A percentile compares a stretch with the other conserved stretches of the same genome.
Conservation (phyloP, 2,329 filamentous ascomycete genomes). For the Dactylellina leptospora region DNA sequence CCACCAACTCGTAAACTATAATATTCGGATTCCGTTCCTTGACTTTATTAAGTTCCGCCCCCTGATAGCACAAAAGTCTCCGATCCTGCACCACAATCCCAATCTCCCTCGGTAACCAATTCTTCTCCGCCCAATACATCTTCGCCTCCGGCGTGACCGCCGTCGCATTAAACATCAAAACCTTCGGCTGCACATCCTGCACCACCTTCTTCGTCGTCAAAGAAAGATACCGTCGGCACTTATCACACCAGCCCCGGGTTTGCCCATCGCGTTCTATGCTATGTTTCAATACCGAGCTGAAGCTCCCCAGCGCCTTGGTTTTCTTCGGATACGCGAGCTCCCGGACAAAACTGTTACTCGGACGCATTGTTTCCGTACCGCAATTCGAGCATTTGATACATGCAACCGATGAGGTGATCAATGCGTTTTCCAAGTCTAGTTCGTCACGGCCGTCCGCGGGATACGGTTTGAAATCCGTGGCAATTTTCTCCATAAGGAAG, state of each 20-base stretch:
- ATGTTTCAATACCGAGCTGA: constrained; percentile 90
- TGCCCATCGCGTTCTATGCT: constrained; percentile 90
- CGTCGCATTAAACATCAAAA: constrained; percentile 86
- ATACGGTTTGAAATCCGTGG: constrained; percentile 77
- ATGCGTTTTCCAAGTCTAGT: constrained; percentile 62
- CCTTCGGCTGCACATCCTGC: constrained; percentile 75
- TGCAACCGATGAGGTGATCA: constrained; percentile 75
- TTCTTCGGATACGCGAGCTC: constrained; percentile 81
- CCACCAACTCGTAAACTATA: constrained; percentile 88
- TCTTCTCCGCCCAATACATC: constrained; percentile 84
- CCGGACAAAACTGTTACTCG: constrained; percentile 81
- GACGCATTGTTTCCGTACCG: constrained; percentile 81
- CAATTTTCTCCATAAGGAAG: constrained; percentile 84
- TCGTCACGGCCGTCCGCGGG: constrained; percentile 74
- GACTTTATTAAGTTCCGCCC: constrained; percentile 83
- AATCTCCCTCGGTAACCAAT: constrained; percentile 93
- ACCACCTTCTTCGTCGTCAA: constrained; percentile 86
- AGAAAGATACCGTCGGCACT: constrained; percentile 89
- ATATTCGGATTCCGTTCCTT: constrained; percentile 78
- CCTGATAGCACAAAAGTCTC: constrained; percentile 95
- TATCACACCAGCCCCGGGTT: constrained; percentile 90
- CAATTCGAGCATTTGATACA: constrained; percentile 87
- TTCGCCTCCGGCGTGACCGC: constrained; percentile 76
- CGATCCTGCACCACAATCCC: constrained; percentile 88
- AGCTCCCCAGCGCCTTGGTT: constrained; percentile 67